These are phyloP conservation scores for Rhizophagus sp. DNA, from an alignment of 192 early-diverging fungal genomes.

Conservation along the genomic window DNA sequence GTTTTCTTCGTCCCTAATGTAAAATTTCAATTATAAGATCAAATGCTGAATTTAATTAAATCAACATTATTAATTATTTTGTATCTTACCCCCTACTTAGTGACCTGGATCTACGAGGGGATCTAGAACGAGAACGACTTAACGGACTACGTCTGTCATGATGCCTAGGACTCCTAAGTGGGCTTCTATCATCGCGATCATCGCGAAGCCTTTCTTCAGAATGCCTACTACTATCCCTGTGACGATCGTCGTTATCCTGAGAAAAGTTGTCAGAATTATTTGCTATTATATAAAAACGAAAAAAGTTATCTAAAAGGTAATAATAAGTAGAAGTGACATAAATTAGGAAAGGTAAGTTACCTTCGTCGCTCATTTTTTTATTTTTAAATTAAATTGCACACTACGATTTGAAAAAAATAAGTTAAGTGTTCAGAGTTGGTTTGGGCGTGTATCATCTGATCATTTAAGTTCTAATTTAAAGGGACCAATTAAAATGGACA, in stretches of 20 bases:
- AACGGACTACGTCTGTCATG: neutral
- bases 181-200: conserved; percentile 16
- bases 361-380: conserved; percentile 25
- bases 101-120: conserved; percentile 8
- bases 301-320: neutral
- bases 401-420: neutral
- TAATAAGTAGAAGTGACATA: neutral
- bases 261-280: conserved; percentile 30
- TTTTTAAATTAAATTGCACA: neutral
- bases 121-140: conserved; percentile 7
- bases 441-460: no score
- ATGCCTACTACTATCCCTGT: neutral
- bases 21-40: neutral
- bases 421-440: neutral
- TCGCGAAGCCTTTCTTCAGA: conserved; percentile 26
- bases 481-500: no score
- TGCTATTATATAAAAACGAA: neutral
- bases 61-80: neutral
- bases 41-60: neutral
- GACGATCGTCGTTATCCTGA: conserved; percentile 20
- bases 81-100: neutral
- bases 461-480: no score
- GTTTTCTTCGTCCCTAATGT: conserved; percentile 38
- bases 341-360: neutral
- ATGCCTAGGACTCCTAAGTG: neutral